Evolutionary conservation across 1,284 basidiomycete genomes (phyloP), one percentile per base, ranked within the genome.

Genomic region (Rhodotorula mucilaginosa): DNA sequence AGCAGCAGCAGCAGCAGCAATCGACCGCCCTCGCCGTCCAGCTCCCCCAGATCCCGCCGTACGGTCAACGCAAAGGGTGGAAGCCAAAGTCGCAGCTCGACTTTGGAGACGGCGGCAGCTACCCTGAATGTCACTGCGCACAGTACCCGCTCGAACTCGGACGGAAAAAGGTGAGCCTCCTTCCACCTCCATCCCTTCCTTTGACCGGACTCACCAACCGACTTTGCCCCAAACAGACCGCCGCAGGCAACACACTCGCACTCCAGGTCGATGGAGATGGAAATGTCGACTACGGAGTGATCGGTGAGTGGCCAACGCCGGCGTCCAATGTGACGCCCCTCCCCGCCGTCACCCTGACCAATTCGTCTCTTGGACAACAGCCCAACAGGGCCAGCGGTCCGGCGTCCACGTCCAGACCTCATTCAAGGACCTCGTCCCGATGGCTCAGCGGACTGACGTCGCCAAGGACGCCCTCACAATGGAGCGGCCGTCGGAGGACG

Each of bases 81-180:
- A 91, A 88, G 79, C 96, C 96, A 29, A 86, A 86, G 57, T 85
- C 85, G 29, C 86, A 87, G 73, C 89, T 90, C 68, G 94, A 98
- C 79, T 98, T 90, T 82, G 91, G 88, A 63, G 93, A 94, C 79
- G 96, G 96, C 75, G 96, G 96, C 77, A 87, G 95, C 65, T 99
- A 92, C 82, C 96, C 97, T 1, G 96, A 99, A 84, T 97, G 95
- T 81, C 94, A 96, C 85, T 84, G 97, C 68, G 96, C 96, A 18
- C 96, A 99, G 81, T 99, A 97, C 83, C 96, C 96, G 12, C 82
- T 97, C 75, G 93, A 94, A 74, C 90, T 99, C 87, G 96, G 96
- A 65, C 88, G 88, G 81, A 97, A 96, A 86, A 75, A 93, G 88
- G 92, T 88, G 68, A 74, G 86, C 81, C 29, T 16, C 34, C 2